Conservation (phyloP, 2,329 filamentous ascomycete species). For the Phialophora chinensis region DNA sequence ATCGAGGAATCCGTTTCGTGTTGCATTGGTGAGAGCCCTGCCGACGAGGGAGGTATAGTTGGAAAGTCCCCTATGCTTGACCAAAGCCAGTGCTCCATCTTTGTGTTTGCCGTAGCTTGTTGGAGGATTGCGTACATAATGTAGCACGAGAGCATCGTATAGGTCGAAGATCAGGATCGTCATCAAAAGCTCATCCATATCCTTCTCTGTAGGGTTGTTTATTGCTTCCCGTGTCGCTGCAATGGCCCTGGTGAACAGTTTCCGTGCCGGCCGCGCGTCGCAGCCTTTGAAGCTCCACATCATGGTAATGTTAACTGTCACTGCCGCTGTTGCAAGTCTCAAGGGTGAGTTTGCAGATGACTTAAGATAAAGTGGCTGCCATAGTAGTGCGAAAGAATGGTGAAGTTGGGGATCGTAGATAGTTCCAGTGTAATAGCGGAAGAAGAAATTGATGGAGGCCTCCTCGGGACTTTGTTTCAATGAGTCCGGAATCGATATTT, state of each 20-base stretch:
- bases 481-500: constrained; percentile 25
- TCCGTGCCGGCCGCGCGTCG: constrained; percentile 30
- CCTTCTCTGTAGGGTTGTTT: constrained; percentile 27
- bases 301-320: constrained; percentile 39
- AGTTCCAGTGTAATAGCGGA: constrained; percentile 34
- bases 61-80: constrained; percentile 30
- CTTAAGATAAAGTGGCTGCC: constrained; percentile 35
- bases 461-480: constrained; percentile 31
- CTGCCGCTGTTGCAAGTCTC: constrained; percentile 36
- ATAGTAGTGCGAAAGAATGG: constrained; percentile 33
- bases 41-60: constrained; percentile 30
- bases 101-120: constrained; percentile 35
- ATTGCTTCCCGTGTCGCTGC: constrained; percentile 34
- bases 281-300: constrained; percentile 36
- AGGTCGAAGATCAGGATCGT: constrained; percentile 40
- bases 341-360: constrained; percentile 33
- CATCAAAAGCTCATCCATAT: constrained; percentile 38
- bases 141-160: constrained; percentile 36
- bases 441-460: constrained; percentile 38
- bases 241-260: constrained; percentile 35
- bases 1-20: constrained; percentile 31
- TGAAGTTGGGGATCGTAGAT: constrained; percentile 26
- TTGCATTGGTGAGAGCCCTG: constrained; percentile 28
- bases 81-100: constrained; percentile 37
- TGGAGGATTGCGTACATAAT: constrained; percentile 27